These are phyloP conservation scores for Eucalyptus caleyi DNA, from an alignment of 345 rosid species.

Conservation along the genomic window DNA sequence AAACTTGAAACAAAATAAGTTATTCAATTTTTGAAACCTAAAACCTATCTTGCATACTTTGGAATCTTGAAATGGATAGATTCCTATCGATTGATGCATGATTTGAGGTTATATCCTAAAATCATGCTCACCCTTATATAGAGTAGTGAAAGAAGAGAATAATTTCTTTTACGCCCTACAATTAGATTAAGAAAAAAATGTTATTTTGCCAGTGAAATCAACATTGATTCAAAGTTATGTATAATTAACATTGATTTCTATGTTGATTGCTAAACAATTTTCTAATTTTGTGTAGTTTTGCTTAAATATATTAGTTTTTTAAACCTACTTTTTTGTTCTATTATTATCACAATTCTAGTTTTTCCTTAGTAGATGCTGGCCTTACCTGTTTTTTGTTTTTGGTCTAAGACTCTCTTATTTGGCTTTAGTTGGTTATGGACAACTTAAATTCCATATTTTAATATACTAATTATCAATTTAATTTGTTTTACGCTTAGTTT, in stretches of 20 bases:
- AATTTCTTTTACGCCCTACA: fast-evolving
- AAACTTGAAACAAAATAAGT: fast-evolving
- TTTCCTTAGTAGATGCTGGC: fast-evolving
- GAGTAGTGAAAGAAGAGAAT: background rate
- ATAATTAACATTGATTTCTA: too few relatives aligned
- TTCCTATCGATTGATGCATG: too few relatives aligned
- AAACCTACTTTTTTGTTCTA: background rate
- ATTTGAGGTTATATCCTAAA: too few relatives aligned
- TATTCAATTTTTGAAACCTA: fast-evolving
- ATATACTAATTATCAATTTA: background rate
- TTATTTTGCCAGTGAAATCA: background rate
- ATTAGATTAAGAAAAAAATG: fast-evolving
- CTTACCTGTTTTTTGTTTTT: too few relatives aligned
- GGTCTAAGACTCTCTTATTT: too few relatives aligned
- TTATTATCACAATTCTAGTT: background rate
- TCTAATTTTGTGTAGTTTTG: background rate
- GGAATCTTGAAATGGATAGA: fast-evolving
- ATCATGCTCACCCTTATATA: too few relatives aligned
- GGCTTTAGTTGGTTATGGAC: background rate
- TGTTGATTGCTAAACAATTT: fast-evolving
- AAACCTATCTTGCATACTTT: fast-evolving
- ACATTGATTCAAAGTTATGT: background rate
- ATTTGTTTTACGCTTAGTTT: background rate
- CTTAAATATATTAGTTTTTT: too few relatives aligned
- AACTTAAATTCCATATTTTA: background rate